Base-by-base conservation (phyloP, 2,329 filamentous ascomycete species). In the Xylariaceae sp. region DNA sequence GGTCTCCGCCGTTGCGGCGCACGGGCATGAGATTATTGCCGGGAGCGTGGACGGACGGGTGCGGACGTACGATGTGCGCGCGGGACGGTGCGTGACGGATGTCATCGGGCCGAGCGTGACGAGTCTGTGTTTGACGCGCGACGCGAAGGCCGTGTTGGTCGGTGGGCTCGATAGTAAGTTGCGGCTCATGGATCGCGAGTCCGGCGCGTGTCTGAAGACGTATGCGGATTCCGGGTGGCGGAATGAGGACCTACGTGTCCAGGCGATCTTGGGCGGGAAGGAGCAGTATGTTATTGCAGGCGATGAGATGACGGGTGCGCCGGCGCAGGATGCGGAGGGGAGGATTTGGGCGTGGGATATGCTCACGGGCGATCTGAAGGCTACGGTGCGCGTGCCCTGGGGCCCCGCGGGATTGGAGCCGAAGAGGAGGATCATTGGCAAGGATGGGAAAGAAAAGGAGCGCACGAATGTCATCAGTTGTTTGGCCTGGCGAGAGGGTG, bases 1-100 rank as follows among this genome's bases (percentile, higher is more conserved):
- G 56, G 79, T 92, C 30, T 82, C 75, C 23, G 75, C 74, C 53
- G 70, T 85, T 4, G 78, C 65, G 0, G 78, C 82, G 13, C 70
- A 76, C 15, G 80, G 76, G 1, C 70, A 77, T 6, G 82, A 85
- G 73, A 83, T 97, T 53, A 74, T 91, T 1, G 82, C 83, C 1
- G 91, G 88, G 0, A 92, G 90, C 72, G 90, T 96, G 58, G 93
- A 97, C 74, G 92, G 92, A 2, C 80, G 88, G 59, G 84, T 95
- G 0, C 79, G 93, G 56, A 81, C 81, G 61, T 97, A 97, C 75
- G 93, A 97, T 75, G 75, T 96, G 47, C 81, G 91, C 57, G 88
- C 84, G 80, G 92, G 92, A 0, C 79, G 78, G 55, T 80, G 86
- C 53, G 83, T 84, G 3, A 84, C 83, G 1, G 91, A 96, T 74